phyloP scores from a whole-genome alignment of 192 early-diverging fungal genomes.

The Linnemannia zychae region DNA sequence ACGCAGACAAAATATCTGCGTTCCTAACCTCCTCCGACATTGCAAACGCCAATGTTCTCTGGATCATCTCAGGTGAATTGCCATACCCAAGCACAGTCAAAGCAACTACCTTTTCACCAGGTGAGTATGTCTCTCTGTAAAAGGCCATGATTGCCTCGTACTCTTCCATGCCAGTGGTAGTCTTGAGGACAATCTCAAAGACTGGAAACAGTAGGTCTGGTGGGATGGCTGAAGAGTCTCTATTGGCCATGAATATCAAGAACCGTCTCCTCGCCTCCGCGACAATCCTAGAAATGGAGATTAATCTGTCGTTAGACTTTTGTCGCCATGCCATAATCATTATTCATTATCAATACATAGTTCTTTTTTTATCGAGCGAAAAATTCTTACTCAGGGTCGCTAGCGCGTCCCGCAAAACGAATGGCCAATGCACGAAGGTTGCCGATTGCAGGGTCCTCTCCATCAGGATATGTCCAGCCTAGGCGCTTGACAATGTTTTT shows the following conservation, averaged over 20 bases:
- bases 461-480: slow-evolving; percentile 64
- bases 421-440: slow-evolving; percentile 77
- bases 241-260: slow-evolving; percentile 68
- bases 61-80: slow-evolving; percentile 59
- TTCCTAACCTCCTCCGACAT: slow-evolving; percentile 69
- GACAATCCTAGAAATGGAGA: slow-evolving; percentile 64
- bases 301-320: too few species aligned
- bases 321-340: too few species aligned
- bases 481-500: slow-evolving; percentile 66
- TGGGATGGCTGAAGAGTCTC: slow-evolving; percentile 67
- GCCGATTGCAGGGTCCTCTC: slow-evolving; percentile 68
- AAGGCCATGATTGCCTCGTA: slow-evolving; percentile 58
- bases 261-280: slow-evolving; percentile 80
- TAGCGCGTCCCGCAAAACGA: slow-evolving; percentile 69
- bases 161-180: slow-evolving; percentile 56
- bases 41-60: slow-evolving; percentile 67
- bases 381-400: slow-evolving; percentile 65
- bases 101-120: slow-evolving; percentile 69
- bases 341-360: neutral
- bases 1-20: slow-evolving; percentile 66
- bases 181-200: slow-evolving; percentile 72
- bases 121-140: slow-evolving; percentile 61
- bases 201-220: slow-evolving; percentile 74
- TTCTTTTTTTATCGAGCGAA: neutral
- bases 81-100: slow-evolving; percentile 70